Base-by-base conservation (phyloP, 108 stramenopile genomes). In the Skeletonema tropicum region DNA sequence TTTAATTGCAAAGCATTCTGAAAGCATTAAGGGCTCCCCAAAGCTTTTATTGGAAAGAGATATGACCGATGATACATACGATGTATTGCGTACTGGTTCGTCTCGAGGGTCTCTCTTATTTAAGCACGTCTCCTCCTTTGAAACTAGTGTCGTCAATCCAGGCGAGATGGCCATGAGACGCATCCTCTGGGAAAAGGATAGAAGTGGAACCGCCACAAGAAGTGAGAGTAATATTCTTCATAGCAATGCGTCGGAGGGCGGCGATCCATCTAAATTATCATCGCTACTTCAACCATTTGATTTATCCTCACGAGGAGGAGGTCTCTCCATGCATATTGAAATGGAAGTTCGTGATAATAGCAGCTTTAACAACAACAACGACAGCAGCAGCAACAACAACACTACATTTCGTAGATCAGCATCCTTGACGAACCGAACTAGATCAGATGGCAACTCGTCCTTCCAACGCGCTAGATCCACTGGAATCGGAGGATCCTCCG, bases 301-400 rank as follows among this genome's bases (percentile, higher is more conserved):
- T 59, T 21, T 39, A 25, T 55, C 48, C 26, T 3, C 52, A 14
- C 26, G 67, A 45, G 68, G 26, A 45, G 68, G 26, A n/a, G 80
- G 73, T 29, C 73, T 81, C 30, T 74, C 80, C 1, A 81, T 81
- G 80, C 57, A 73, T 13, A 81, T 81, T 60, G 73, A 81, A 66
- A 81, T 81, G 80, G 69, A 81, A 45, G 46, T 73, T 23, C 23
- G 52, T 6, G 33, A 45, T 68, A 35, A 42, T 17, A 25, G 11
- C 52, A 55, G 60, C 64, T 2, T 32, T 59, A 8, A 19, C 17
- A 52, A 52, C 21, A 5, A 35, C 35, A 62, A 10, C 33, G 17
- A 33, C 48, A 71, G n/a, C n/a, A 38, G 8, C 36, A 38, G 8
- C 36, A 35, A 1, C 61, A 62, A 10, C 33, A 33, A 33, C 48